These are phyloP conservation scores for Acacia confusa DNA, from an alignment of 306 rosid genomes.

Conservation along the genomic window DNA sequence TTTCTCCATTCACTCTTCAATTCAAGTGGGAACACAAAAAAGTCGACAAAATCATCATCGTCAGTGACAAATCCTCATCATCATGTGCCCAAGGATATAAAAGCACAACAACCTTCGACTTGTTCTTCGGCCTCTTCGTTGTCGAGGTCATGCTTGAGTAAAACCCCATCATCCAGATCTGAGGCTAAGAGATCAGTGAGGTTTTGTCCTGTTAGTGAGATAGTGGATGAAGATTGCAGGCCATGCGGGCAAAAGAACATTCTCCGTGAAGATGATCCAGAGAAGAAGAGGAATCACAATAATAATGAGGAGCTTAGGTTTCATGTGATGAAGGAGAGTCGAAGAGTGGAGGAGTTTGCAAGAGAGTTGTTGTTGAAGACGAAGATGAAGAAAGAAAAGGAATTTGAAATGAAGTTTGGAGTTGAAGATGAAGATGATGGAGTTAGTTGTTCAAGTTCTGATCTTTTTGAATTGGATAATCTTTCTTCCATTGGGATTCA, in stretches of 20 bases:
- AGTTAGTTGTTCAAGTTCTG: constrained; percentile 83
- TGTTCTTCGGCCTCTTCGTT: constrained; percentile 91
- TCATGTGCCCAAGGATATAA: constrained; percentile 34
- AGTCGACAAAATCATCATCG: constrained; percentile 38
- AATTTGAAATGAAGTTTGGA: constrained; percentile 47
- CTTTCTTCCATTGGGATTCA: constrained; percentile 82
- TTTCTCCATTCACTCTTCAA: constrained; percentile 88
- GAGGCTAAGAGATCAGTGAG: constrained; percentile 77
- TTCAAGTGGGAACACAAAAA: constrained; percentile 62
- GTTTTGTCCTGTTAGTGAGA: constrained; percentile 81
- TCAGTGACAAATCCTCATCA: constrained; percentile 24
- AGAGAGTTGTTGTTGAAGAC: constrained; percentile 59
- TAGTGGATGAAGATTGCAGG: constrained; percentile 80
- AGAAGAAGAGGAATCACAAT: constrained; percentile 15
- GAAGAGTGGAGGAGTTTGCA: constrained; percentile 60
- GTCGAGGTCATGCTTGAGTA: constrained; percentile 88
- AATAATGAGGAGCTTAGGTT: constrained; percentile 41
- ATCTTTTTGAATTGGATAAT: constrained; percentile 94
- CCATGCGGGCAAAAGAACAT: constrained; percentile 76
- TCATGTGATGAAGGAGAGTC: constrained; percentile 54
- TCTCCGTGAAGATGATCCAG: constrained; percentile 38
- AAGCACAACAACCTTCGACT: constrained; percentile 38
- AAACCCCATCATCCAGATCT: constrained; percentile 73
- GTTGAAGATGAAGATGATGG: constrained; percentile 73
- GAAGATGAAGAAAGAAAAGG: constrained; percentile 44